Evolutionary conservation across 2,329 filamentous ascomycete species (phyloP).

Genomic region (Corynespora cassiicola): DNA sequence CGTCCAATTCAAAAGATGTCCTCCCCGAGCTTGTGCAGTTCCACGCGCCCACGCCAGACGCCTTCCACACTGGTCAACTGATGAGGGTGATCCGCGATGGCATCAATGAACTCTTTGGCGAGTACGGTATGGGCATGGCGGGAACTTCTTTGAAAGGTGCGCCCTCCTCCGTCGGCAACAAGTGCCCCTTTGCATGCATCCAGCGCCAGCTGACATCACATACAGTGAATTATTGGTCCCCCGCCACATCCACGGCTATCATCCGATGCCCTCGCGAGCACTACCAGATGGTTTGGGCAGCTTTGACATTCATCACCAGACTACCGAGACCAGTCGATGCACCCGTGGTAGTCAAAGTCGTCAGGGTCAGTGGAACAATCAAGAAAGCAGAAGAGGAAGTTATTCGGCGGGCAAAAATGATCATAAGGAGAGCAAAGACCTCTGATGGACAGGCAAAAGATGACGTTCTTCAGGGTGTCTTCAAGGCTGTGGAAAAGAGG

Average conservation of each 20-base stretch:
- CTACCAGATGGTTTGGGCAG: slow-evolving; percentile 88
- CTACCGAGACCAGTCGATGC: slow-evolving; percentile 67
- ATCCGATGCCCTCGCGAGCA: slow-evolving; percentile 81
- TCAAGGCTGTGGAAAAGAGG: slow-evolving; percentile 29
- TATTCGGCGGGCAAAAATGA: slow-evolving; percentile 74
- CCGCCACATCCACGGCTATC: slow-evolving; percentile 93
- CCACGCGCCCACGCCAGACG: slow-evolving; percentile 78
- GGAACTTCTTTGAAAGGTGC: slow-evolving; percentile 73
- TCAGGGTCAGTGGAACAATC: slow-evolving; percentile 91
- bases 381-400: slow-evolving; percentile 91
- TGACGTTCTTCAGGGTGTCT: slow-evolving; percentile 25
- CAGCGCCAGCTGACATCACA: too few relatives aligned
- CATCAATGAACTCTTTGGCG: slow-evolving; percentile 62
- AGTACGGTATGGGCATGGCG: slow-evolving; percentile 82
- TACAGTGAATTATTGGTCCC: slow-evolving; percentile 88
- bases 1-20: slow-evolving; percentile 37
- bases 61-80: slow-evolving; percentile 70
- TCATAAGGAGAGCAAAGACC: slow-evolving; percentile 72
- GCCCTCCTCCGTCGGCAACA: slow-evolving; percentile 7
- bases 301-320: slow-evolving; percentile 78
- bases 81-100: slow-evolving; percentile 65
- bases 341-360: slow-evolving; percentile 81
- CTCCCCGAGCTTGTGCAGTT: slow-evolving; percentile 72
- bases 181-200: slow-evolving; percentile 1
- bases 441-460: slow-evolving; percentile 26